Base-by-base conservation (phyloP, 495 filamentous ascomycete species). In the Penicillium maclennaniae region DNA sequence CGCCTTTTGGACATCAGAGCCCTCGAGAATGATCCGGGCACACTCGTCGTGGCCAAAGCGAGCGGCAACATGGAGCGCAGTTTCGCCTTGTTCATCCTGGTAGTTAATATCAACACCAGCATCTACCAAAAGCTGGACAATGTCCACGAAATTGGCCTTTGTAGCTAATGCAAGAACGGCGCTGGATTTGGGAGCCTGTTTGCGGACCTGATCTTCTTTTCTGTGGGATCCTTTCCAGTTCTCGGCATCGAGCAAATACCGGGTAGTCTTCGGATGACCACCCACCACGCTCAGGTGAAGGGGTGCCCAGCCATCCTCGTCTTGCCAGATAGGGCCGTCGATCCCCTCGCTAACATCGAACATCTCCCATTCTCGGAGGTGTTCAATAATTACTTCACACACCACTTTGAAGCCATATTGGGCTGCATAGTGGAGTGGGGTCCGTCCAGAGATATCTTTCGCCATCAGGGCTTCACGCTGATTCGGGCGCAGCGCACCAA, bases 51-150 rank as follows among this genome's bases (percentile, higher is more conserved):
- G 88, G 12, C 88, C 91, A 63, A 91, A 92, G 31, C 91, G 84
- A 21, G 95, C 95, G 14, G 93, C 92, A 63, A 96, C 80, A 64
- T 98, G 95, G 39, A 98, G 68, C 4, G 92, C 91, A 27, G 91
- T 91, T 71, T 97, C 95, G n/a, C 92, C 92, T 40, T 88, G 86
- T 50, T 87, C 83, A 63, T 97, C 91, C 66, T 92, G 91, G 74
- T 91, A 93, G 66, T 98, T 95, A 68, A 96, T 85, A 61, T 96
- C 90, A 2, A 96, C 87, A 1, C 91, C 91, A 1, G 93, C 91
- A 49, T 95, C 85, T 5, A 97, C 89, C 21, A 98, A 75, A 53
- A 96, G 77, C 60, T 84, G 80, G 34, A 97, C 90, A 51, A 97
- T 96, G 39, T 76, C 75, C 21, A 82, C 76, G 63, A 87, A 93